These are phyloP conservation scores for Pholiota molesta DNA, from an alignment of 768 basidiomycete species.

Conservation along the genomic window DNA sequence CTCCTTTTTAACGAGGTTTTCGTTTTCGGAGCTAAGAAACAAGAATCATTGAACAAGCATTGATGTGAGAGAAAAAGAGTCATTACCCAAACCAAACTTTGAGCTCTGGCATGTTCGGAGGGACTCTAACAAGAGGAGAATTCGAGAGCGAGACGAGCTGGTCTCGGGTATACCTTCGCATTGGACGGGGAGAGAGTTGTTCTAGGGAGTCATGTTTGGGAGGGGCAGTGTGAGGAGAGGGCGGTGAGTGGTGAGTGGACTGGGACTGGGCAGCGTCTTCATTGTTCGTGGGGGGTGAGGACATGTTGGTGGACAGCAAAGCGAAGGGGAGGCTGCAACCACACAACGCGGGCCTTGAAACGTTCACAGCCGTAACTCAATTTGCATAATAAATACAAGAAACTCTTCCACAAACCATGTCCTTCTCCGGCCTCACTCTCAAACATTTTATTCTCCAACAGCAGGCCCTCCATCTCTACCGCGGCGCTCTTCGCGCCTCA, in stretches of 20 bases:
- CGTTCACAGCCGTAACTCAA: constrained; percentile 32
- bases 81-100: constrained; percentile 90
- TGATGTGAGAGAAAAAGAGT: constrained; percentile 28
- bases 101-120: constrained; percentile 76
- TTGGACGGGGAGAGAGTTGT: constrained; percentile 39
- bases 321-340: constrained; percentile 24
- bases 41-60: constrained; percentile 14
- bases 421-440: constrained; percentile 45
- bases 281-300: constrained; percentile 16
- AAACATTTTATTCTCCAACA: constrained; percentile 77
- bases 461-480: constrained; percentile 63
- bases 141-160: constrained; percentile 70
- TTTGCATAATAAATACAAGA: constrained; percentile 21
- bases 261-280: constrained; percentile 7
- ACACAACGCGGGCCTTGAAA: constrained; percentile 46
- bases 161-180: constrained; percentile 69
- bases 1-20: constrained; percentile 68
- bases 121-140: constrained; percentile 76
- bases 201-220: constrained; percentile 19
- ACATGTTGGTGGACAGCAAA: constrained; percentile 22
- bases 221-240: constrained; percentile 21
- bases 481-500: constrained; percentile 68
- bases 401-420: constrained; percentile 21
- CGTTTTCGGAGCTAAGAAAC: constrained; percentile 54
- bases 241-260: constrained; percentile 19